Base-by-base conservation (phyloP, 2,329 filamentous ascomycete genomes). In the Aureobasidium sp. region DNA sequence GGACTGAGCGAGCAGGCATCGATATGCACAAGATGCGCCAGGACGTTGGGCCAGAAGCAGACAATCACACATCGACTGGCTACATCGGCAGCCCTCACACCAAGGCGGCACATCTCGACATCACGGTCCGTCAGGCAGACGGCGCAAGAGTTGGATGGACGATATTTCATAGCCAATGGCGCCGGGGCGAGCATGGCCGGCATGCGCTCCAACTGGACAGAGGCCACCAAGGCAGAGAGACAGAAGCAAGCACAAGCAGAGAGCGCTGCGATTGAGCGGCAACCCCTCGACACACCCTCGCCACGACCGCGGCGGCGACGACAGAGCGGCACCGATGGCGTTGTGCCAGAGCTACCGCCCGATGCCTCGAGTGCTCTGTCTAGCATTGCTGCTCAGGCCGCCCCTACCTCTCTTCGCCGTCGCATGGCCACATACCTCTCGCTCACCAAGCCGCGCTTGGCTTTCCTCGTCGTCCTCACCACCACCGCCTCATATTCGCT, bases 391-490 rank as follows among this genome's bases (percentile, higher is more conserved):
- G 80, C 82, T 14, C 73, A 77, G 25, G 80, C 85, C 61, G 84
- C 84, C 12, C 75, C 78, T 36, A 74, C 79, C 56, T 85, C 84
- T 25, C 67, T 86, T 47, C 81, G 81, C 64, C 89, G 91, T 62
- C 82, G 85, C 61, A 72, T 94, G 66, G 89, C 91, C 25, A 87
- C 90, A 34, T 91, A 91, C 69, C 87, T 99, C 66, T 90, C 94
- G 29, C 86, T 99, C 67, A 89, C 92, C n/a, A 99, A 99, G 74
- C 94, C 94, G 3, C 91, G 93, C 59, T 85, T 99, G 53, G 93
- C 91, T 8, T 88, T 95, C 68, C 86, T 99, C 51, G 88, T 99
- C 65, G 88, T 96, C 36, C 86, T 99, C 52, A 91, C 91, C 0
- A 90, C 93, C 31, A 96, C 94, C 74, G 89, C 90, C 2, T 85